Percentiles rank a stretch among this genome's conserved stretches.
These are phyloP conservation scores for Luzula sylvatica DNA, from an alignment of 176 grass and related monocot species.

Conservation along the genomic window DNA sequence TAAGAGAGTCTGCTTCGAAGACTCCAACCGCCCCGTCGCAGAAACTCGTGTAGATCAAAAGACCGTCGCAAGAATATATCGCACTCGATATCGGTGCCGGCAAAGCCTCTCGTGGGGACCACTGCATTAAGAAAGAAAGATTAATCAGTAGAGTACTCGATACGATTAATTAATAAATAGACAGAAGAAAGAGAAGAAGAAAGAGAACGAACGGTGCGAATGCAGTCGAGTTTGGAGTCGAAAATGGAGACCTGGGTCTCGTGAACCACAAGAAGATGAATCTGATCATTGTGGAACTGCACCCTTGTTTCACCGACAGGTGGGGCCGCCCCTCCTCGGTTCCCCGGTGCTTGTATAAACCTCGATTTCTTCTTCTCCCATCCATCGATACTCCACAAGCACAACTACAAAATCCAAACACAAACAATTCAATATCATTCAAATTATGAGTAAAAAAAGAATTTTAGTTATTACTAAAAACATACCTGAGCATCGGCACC, in stretches of 20 bases:
- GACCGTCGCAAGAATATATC: constrained; percentile 93
- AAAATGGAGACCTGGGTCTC: constrained; percentile 87
- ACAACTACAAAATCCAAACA: constrained; percentile 45
- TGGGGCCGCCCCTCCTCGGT: constrained; percentile 41
- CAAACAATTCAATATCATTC: background rate
- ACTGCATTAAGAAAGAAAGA: constrained; percentile 38
- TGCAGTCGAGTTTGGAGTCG: constrained; percentile 85
- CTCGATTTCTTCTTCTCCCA: constrained; percentile 96
- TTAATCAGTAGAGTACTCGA: constrained; percentile 11
- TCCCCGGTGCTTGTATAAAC: constrained; percentile 60
- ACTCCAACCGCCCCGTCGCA: constrained; percentile 92
- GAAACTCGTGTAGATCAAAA: constrained; percentile 67
- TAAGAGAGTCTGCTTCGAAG: constrained; percentile 77
- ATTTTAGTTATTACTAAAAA: background rate
- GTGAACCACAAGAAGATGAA: constrained; percentile 84
- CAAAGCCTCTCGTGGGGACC: constrained; percentile 70
- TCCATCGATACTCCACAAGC: constrained; percentile 89
- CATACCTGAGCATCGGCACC: constrained; percentile 95
- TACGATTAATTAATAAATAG: background rate
- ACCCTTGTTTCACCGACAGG: constrained; percentile 91
- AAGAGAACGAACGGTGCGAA: constrained; percentile 48
- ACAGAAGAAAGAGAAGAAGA: background rate
- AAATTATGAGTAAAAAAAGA: background rate
- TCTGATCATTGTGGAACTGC: constrained; percentile 95
- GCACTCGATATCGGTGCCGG: constrained; percentile 85